These are phyloP conservation scores for Remersonia thermophila DNA, from an alignment of 2,329 filamentous ascomycete genomes.

Conservation along the genomic window DNA sequence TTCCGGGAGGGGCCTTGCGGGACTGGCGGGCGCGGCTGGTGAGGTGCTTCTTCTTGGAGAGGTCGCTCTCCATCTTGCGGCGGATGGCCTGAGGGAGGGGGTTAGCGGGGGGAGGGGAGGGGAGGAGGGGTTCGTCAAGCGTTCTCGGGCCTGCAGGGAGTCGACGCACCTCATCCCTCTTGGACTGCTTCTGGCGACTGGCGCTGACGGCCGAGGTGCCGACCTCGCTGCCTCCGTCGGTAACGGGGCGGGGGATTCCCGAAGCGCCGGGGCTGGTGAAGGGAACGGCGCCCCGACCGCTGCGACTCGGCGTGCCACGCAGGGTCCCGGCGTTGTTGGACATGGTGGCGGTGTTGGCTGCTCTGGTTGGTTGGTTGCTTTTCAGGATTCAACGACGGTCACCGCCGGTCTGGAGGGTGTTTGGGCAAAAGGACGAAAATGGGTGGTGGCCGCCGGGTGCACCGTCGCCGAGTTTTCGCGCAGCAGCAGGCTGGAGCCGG, in stretches of 20 bases:
- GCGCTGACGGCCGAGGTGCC: constrained; percentile 67
- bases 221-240: constrained; percentile 51
- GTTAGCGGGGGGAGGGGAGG: constrained; percentile 21
- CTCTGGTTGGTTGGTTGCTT: background rate
- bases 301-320: constrained; percentile 55
- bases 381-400: background rate
- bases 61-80: constrained; percentile 89
- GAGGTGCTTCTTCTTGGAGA: constrained; percentile 91
- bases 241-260: constrained; percentile 59
- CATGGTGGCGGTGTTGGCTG: constrained; percentile 27
- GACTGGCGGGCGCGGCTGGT: constrained; percentile 68
- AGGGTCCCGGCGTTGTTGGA: constrained; percentile 44
- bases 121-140: background rate
- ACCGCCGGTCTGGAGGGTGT: background rate
- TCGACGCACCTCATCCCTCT: constrained; percentile 80
- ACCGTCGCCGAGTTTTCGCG: constrained; percentile 4
- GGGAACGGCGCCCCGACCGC: constrained; percentile 46
- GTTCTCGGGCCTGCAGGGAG: background rate
- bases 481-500: background rate
- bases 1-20: constrained; percentile 89
- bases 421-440: no score
- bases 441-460: background rate
- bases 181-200: constrained; percentile 90
- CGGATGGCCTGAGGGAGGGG: constrained; percentile 59
- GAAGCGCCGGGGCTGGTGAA: constrained; percentile 46